Conservation (phyloP, 352 stramenopile genomes). For the Phytophthora sp. region DNA sequence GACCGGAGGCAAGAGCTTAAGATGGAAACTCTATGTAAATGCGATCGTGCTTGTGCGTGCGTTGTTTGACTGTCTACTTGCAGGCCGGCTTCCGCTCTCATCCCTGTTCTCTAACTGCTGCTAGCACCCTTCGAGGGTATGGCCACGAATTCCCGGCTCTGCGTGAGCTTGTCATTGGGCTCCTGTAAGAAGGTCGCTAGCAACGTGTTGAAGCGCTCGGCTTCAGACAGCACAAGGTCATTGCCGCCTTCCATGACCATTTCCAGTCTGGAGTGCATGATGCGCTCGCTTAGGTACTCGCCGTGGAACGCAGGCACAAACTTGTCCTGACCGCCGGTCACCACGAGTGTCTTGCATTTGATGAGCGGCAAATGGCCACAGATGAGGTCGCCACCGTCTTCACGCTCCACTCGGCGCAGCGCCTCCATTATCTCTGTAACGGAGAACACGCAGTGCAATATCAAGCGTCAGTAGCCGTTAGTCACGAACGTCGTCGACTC, state of each 20-base stretch:
- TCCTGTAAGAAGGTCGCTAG: slow-evolving; percentile 73
- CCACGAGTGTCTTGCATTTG: slow-evolving; percentile 86
- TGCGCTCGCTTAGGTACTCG: slow-evolving; percentile 87
- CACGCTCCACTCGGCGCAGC: slow-evolving; percentile 54
- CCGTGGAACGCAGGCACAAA: slow-evolving; percentile 73
- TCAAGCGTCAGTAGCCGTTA: slow-evolving; percentile 11
- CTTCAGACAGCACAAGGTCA: slow-evolving; percentile 60
- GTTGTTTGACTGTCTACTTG: slow-evolving; percentile 30
- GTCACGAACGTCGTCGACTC: background rate
- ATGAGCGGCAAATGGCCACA: slow-evolving; percentile 69
- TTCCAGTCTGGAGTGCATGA: slow-evolving; percentile 81
- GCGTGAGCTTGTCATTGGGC: slow-evolving; percentile 81
- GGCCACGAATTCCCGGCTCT: slow-evolving; percentile 83
- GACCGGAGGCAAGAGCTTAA: slow-evolving; percentile 22
- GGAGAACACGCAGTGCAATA: slow-evolving; percentile 4
- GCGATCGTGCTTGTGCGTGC: slow-evolving; percentile 27
- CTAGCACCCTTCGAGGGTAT: slow-evolving; percentile 41
- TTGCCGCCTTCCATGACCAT: slow-evolving; percentile 60
- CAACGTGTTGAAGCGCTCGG: slow-evolving; percentile 62
- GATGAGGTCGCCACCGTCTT: slow-evolving; percentile 72
- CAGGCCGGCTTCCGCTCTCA: background rate
- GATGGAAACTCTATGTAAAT: slow-evolving; percentile 47
- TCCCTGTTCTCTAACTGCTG: slow-evolving; percentile 6
- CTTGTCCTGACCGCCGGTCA: slow-evolving; percentile 65
- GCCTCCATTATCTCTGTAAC: slow-evolving; percentile 59